phyloP scores from a whole-genome alignment of 2,329 filamentous ascomycete genomes.

The Gliomastix tumulicola region DNA sequence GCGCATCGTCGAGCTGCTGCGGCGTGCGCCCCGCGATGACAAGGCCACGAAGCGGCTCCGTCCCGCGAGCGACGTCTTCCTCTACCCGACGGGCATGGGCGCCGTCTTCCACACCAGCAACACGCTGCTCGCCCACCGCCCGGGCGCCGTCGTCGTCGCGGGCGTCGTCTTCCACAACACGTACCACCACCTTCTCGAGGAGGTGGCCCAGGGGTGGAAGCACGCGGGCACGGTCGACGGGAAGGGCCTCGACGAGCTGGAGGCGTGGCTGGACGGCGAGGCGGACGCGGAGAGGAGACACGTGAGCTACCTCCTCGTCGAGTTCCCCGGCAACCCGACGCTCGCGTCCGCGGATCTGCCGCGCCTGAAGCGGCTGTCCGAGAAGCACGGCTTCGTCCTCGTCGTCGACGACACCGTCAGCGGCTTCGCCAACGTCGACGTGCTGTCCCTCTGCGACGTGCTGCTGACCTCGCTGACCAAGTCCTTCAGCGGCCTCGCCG shows the following conservation, averaged over 20 bases:
- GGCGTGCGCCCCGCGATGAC: conserved; percentile 27
- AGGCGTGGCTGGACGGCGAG: conserved; percentile 33
- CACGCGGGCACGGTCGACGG: conserved; percentile 38
- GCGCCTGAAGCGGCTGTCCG: conserved; percentile 26
- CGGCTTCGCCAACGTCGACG: conserved; percentile 41
- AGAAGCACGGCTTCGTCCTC: conserved; percentile 36
- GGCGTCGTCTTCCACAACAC: conserved; percentile 47
- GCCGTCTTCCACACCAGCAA: conserved; percentile 36
- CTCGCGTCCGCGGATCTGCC: conserved; percentile 21
- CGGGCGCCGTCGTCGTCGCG: conserved; percentile 31
- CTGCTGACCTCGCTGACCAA: conserved; percentile 50
- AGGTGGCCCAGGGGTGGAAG: conserved; percentile 33
- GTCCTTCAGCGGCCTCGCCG: conserved; percentile 47
- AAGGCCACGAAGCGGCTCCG: conserved; percentile 14
- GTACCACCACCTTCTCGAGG: conserved; percentile 36
- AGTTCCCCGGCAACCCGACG: conserved; percentile 31
- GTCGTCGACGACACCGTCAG: conserved; percentile 41
- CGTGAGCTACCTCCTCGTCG: conserved; percentile 39
- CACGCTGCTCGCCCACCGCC: conserved; percentile 23
- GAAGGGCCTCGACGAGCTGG: conserved; percentile 33
- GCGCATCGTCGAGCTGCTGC: conserved; percentile 32
- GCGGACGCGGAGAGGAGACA: conserved; percentile 24
- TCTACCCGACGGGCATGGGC: conserved; percentile 49
- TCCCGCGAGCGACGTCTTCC: conserved; percentile 36
- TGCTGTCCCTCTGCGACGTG: conserved; percentile 40